Evolutionary conservation across 352 stramenopile genomes (phyloP).

Genomic region (Pythium plurisporium): DNA sequence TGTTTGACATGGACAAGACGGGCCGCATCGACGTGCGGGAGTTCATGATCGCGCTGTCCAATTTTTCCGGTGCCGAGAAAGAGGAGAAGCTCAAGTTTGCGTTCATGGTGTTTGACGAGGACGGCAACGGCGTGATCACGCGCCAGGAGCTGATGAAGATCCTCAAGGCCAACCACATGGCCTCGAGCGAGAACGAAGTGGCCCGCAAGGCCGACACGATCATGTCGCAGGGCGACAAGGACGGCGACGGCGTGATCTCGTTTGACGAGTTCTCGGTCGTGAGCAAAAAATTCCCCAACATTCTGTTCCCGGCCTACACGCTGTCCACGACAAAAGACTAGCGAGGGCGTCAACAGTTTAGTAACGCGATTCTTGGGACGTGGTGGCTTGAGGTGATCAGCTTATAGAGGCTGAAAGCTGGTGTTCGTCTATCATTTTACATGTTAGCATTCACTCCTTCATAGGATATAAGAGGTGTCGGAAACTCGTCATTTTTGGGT

Average conservation of each 20-base stretch:
- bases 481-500: too few species aligned
- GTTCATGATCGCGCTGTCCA: slow-evolving; percentile 93
- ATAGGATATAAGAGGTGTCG: too few species aligned
- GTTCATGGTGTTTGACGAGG: slow-evolving; percentile 94
- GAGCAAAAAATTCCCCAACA: slow-evolving; percentile 96
- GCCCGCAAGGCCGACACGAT: slow-evolving; percentile 95
- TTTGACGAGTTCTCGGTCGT: slow-evolving; percentile 97
- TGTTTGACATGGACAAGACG: slow-evolving; percentile 93
- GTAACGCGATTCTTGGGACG: too few species aligned
- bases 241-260: slow-evolving; percentile 95
- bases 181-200: slow-evolving; percentile 89
- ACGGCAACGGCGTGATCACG: slow-evolving; percentile 94
- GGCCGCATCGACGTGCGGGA: slow-evolving; percentile 92
- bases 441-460: too few species aligned
- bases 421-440: too few species aligned
- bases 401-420: too few species aligned
- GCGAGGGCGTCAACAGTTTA: not conserved
- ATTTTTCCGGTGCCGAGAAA: slow-evolving; percentile 93
- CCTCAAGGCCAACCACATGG: slow-evolving; percentile 95
- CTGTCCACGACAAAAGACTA: slow-evolving; percentile 58
- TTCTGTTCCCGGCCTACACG: slow-evolving; percentile 89
- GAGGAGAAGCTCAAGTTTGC: slow-evolving; percentile 97
- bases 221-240: slow-evolving; percentile 95
- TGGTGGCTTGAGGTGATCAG: too few species aligned
- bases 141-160: slow-evolving; percentile 94